Base-by-base conservation (phyloP, 306 rosid genomes). In the Rubus idaeus region DNA sequence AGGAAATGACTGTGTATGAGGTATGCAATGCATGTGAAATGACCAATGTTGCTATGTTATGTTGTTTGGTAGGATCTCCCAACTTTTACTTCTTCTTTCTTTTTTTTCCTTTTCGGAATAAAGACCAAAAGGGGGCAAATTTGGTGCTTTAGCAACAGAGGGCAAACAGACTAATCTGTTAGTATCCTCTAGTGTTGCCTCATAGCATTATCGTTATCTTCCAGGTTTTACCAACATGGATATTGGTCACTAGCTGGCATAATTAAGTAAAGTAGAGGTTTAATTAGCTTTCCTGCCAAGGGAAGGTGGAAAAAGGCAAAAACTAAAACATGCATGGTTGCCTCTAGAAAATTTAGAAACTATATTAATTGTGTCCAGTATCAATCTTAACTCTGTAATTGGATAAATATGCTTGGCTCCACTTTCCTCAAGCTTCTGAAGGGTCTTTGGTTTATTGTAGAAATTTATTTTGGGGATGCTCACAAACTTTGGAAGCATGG, bases 401-500 rank as follows among this genome's bases (percentile, higher is more conserved):
- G 26, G 39, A 30, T 70, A 16, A 71, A 40, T 30, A 30, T 49
- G 66, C 52, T 21, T 51, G 79, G 11, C 23, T 44, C 74, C 58
- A 55, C 49, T 52, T n/a, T 10, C 18, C 12, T 41, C 35, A 17
- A 40, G 37, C 44, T 74, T 64, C 71, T 77, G 64, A 83, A 68
- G 35, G 8, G 61, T 52, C 39, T 56, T 74, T 71, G 79, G 77
- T 81, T 83, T 71, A 16, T 78, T 75, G 79, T 82, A 95, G 97
- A 95, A 95, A 89, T 92, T 95, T 80, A 95, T 92, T 80, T 50
- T 88, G 85, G 98, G 97, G 79, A 92, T 92, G 97, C 98, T 95
- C 72, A 95, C 97, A 73, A 95, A 95, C 86, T 95, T 95, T 14
- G 97, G 97, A 61, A 92, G 86, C 89, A 90, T 92, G 97, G 88